These are phyloP conservation scores for Sapria himalayana DNA, from an alignment of 345 rosid genomes.

Conservation along the genomic window DNA sequence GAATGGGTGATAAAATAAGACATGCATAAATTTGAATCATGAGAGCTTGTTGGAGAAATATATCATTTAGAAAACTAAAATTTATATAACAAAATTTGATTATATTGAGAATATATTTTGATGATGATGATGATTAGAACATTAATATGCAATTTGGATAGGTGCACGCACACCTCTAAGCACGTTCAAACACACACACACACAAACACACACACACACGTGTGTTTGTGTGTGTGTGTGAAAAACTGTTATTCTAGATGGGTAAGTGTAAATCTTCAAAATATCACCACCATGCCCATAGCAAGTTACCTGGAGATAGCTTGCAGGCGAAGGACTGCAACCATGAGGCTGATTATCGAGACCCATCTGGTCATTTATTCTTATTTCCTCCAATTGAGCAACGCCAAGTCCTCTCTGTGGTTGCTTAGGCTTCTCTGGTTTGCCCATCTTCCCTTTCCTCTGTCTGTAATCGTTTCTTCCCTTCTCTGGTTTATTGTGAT, in stretches of 20 bases:
- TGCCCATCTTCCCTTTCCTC: constrained; percentile 53
- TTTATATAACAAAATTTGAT: too few species aligned
- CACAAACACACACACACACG: neutral
- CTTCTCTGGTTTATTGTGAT: constrained; percentile 5
- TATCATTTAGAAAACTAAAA: neutral
- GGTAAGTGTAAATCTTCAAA: too few species aligned
- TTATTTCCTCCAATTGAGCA: constrained; percentile 83
- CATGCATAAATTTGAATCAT: too few species aligned
- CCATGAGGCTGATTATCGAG: constrained; percentile 20
- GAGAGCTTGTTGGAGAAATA: too few species aligned
- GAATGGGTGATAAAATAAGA: too few species aligned
- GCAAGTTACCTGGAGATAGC: constrained; percentile 36
- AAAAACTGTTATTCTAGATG: neutral
- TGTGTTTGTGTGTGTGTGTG: neutral
- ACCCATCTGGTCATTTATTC: constrained; percentile 40
- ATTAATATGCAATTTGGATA: constrained; percentile 3
- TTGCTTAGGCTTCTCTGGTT: constrained; percentile 64
- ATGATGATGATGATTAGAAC: constrained; percentile 18
- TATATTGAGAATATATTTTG: too few species aligned
- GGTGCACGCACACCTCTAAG: neutral
- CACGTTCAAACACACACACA: constrained; percentile 3
- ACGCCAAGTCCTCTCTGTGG: constrained; percentile 98
- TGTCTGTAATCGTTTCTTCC: constrained; percentile 59
- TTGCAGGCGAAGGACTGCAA: constrained; percentile 21
- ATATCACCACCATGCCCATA: neutral